phyloP scores from a whole-genome alignment of 257 asterid species.

The Solanum gandarillasii region DNA sequence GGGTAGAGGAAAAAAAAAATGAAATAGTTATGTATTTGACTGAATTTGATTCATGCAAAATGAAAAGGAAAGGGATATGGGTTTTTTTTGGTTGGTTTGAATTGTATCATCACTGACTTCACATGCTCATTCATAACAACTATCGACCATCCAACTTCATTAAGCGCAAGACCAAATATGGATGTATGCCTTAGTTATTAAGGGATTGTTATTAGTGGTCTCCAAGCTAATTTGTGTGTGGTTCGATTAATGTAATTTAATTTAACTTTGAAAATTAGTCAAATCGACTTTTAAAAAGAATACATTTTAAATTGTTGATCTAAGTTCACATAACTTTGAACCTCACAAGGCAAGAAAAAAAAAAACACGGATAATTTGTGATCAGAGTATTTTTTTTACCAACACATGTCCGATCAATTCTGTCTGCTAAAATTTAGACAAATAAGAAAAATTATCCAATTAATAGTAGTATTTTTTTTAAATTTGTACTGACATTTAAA shows the following conservation, averaged over 20 bases:
- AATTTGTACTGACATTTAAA: too few species aligned
- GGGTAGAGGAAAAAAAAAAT: neutral
- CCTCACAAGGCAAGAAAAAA: neutral
- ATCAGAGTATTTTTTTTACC: neutral
- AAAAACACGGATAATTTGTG: neutral
- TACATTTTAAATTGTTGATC: neutral
- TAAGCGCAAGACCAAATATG: neutral
- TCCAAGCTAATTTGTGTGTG: conserved; percentile 5
- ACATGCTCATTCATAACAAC: neutral
- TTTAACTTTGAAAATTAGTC: too few species aligned
- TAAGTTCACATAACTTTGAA: neutral
- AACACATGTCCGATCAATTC: neutral
- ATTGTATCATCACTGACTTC: neutral
- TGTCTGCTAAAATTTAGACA: neutral
- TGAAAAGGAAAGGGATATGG: neutral
- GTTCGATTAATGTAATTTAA: too few species aligned
- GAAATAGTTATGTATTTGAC: conserved; percentile 46
- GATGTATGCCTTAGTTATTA: neutral
- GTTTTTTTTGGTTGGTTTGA: neutral
- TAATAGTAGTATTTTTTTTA: neutral
- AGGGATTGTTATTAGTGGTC: neutral
- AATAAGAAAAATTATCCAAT: neutral
- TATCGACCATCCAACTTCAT: conserved; percentile 1
- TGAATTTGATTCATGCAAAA: conserved; percentile 5
- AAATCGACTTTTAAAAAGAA: neutral